Evolutionary conservation across 2,329 filamentous ascomycete species (phyloP), one percentile per base, ranked within the genome.

Genomic region (Exophiala sp.): DNA sequence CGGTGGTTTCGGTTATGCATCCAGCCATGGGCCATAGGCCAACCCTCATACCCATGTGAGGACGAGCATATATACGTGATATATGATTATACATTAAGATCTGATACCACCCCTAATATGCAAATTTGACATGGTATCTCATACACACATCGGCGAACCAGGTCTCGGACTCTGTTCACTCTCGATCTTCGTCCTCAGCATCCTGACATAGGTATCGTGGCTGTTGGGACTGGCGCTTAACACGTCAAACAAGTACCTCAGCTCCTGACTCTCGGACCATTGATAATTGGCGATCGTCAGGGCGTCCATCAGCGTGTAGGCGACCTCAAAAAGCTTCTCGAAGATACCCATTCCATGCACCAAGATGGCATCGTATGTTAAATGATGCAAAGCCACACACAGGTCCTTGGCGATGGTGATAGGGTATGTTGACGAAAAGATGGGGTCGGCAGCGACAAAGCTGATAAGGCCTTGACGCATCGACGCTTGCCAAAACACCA

Each of bases 401-500:
- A 86, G 58, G 50, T 86, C 82, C 41, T 77, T 73, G 0, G 82
- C 74, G 56, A 85, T 76, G 43, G 80, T 75, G 19, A 82, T 71
- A 2, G 82, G 78, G 57, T 82, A 85, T 35, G 78, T 75, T 57
- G 83, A 85, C 0, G 78, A 76, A 58, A 83, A 75, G 48, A 78
- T 77, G 53, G 74, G 76, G 56, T 85, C 77, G 1, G 72, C 65
- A 0, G 81, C 73, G 3, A 72, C 73, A 48, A 75, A 81, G 21
- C 79, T 82, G 19, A 86, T 72, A 13, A 82, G 76, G 3, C 80
- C 79, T 57, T 84, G 81, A 18, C 78, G 77, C 60, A 84, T 83
- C 2, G 81, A 82, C 1, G 82, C 75, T 60, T 85, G 83, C 83
- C 83, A 86, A 23, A 85, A 78, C 66, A 85, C 83, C 1, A 82